phyloP scores from a whole-genome alignment of 148 eudicot species.

The Spergularia marina region DNA sequence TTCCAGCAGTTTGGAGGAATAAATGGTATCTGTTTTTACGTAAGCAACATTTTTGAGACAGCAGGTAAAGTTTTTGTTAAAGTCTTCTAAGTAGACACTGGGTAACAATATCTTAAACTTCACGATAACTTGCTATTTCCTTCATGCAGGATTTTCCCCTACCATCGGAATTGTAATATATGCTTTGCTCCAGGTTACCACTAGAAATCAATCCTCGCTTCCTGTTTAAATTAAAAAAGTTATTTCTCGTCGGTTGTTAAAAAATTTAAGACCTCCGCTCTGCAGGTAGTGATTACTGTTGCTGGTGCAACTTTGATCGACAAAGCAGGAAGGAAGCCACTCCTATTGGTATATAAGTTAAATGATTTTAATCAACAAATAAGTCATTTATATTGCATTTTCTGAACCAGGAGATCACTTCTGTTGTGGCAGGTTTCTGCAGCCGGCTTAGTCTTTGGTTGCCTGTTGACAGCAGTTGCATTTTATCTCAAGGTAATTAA shows the following conservation, averaged over 20 bases:
- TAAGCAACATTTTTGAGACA: conserved; percentile 73
- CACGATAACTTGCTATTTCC: neutral
- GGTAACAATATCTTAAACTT: too few relatives aligned
- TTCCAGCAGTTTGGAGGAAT: conserved; percentile 91
- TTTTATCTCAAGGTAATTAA: conserved; percentile 85
- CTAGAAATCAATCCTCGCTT: neutral
- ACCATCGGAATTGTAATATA: conserved; percentile 67
- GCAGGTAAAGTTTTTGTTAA: conserved; percentile 45
- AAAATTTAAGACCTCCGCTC: neutral
- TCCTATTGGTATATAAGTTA: conserved; percentile 66
- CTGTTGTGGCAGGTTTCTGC: conserved; percentile 58
- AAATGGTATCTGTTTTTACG: conserved; percentile 81
- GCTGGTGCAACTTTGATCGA: conserved; percentile 66
- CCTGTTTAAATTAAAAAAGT: neutral
- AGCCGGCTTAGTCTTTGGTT: conserved; percentile 68
- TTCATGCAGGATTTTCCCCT: conserved; percentile 60
- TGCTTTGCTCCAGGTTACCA: conserved; percentile 67
- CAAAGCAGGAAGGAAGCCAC: conserved; percentile 85
- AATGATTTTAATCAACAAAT: neutral
- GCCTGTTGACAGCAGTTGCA: conserved; percentile 56
- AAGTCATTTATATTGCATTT: neutral
- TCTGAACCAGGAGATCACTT: neutral
- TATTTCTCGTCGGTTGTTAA: neutral
- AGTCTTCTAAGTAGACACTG: neutral
- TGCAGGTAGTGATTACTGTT: conserved; percentile 60